Conservation (phyloP, 208 protist genomes). For the Tritrichomonas foetus region DNA sequence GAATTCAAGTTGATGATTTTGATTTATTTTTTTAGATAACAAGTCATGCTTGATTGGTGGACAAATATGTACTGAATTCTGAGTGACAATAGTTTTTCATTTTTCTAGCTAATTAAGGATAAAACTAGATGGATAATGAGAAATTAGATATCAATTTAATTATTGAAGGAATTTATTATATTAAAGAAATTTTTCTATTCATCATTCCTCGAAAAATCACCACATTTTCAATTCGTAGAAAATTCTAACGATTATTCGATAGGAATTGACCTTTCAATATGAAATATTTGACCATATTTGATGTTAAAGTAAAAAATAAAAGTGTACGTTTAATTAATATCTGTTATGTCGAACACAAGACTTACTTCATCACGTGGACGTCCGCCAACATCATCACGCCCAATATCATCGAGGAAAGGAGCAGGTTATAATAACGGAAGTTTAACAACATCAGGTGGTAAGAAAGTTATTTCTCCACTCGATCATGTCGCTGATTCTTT, state of each 20-base stretch:
- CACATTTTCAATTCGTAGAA: background rate
- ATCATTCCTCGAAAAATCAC: too few species aligned
- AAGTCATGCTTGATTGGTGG: too few species aligned
- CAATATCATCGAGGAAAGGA: background rate
- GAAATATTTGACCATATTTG: background rate
- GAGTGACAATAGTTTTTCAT: too few species aligned
- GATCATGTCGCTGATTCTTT: background rate
- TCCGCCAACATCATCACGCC: background rate
- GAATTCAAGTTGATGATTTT: too few species aligned
- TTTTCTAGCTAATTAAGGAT: too few species aligned
- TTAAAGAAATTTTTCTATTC: too few species aligned
- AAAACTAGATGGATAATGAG: too few species aligned
- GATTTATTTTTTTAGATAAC: too few species aligned
- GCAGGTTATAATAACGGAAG: background rate
- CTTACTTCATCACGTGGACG: background rate
- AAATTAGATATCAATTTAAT: too few species aligned
- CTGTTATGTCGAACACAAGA: background rate
- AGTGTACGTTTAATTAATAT: background rate
- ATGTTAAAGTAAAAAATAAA: background rate
- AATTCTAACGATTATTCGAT: background rate
- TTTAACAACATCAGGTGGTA: background rate
- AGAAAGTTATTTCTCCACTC: conserved; percentile 19
- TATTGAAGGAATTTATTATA: too few species aligned
- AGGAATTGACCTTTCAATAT: background rate
- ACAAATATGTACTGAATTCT: too few species aligned